Base-by-base conservation (phyloP, 139 green algal genomes). In the Nannochloris sp. region DNA sequence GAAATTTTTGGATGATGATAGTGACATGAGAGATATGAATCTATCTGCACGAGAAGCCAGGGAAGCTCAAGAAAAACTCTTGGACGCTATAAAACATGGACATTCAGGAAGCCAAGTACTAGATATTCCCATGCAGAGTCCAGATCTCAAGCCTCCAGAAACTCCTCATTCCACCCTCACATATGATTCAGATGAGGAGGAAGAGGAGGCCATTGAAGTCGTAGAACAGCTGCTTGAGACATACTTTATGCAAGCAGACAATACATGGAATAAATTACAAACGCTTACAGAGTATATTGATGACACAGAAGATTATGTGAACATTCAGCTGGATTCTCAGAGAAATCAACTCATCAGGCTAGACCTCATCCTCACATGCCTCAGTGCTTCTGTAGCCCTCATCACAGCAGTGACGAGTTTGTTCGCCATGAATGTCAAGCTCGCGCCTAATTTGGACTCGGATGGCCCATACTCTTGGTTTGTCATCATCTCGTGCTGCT, bases 351-450 rank as follows among this genome's bases (percentile, higher is more conserved):
- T 93, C 8, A 88, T 88, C 49, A 46, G 75, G 48, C 60, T 95
- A 37, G 86, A 96, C 64, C 75, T 96, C 19, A 65, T 95, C 46
- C 64, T 97, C 24, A 94, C 90, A 16, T 81, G 82, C 11, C 79
- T 81, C 3, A 91, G 84, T 34, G 85, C 90, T 31, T 74, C 72
- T 4, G 59, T 94, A n/a, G 76, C 79, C 2, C 70, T 94, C 10
- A 73, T 89, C 54, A 81, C 78, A 3, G 80, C 88, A 15, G 62
- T 93, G 3, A 73, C 81, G 5, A 79, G 78, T 31, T 81, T 94
- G n/a, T 97, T 96, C 68, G 91, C 90, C 4, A 97, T 97, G 91
- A 96, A 97, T 71, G 73, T 97, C n/a, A 66, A 43, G 34, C 34
- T 66, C 10, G 19, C 60, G n/a, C 44, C 44, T n/a, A 31, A 54